Evolutionary conservation across 768 basidiomycete species (phyloP).

Genomic region (Naganishia kalamii): DNA sequence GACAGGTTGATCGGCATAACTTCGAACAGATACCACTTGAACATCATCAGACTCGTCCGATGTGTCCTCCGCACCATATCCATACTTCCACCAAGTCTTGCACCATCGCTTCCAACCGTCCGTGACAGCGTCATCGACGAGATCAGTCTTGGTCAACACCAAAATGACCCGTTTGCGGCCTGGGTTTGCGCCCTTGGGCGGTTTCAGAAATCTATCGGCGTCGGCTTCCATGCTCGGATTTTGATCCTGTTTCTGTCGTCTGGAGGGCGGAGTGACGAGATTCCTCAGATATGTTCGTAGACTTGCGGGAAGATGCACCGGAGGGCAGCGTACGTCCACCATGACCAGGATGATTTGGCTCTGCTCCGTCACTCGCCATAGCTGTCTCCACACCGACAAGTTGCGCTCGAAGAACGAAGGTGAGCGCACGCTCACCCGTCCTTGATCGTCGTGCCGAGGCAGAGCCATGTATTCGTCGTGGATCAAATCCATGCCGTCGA

Average conservation of each 20-base stretch:
- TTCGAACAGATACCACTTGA: constrained; percentile 66
- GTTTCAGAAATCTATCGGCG: constrained; percentile 46
- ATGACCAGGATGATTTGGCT: constrained; percentile 93
- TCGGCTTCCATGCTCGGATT: constrained; percentile 53
- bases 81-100: constrained; percentile 36
- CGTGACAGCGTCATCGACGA: constrained; percentile 59
- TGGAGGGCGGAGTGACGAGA: constrained; percentile 54
- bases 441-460: constrained; percentile 21
- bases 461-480: constrained; percentile 52
- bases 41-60: constrained; percentile 52
- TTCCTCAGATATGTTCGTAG: constrained; percentile 76
- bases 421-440: constrained; percentile 45
- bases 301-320: constrained; percentile 86
- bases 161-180: constrained; percentile 95
- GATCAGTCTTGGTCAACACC: constrained; percentile 74
- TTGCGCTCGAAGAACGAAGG: constrained; percentile 96
- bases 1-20: constrained; percentile 51
- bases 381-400: constrained; percentile 94
- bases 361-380: constrained; percentile 93
- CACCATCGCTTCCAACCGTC: constrained; percentile 41
- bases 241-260: constrained; percentile 61
- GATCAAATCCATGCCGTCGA: constrained; percentile 58
- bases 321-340: constrained; percentile 90
- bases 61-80: constrained; percentile 43
- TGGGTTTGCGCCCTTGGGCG: constrained; percentile 61